Percentiles rank a stretch among this genome's conserved stretches.
Conservation (phyloP, 305 asterid genomes). For the Fraxinus sp. region DNA sequence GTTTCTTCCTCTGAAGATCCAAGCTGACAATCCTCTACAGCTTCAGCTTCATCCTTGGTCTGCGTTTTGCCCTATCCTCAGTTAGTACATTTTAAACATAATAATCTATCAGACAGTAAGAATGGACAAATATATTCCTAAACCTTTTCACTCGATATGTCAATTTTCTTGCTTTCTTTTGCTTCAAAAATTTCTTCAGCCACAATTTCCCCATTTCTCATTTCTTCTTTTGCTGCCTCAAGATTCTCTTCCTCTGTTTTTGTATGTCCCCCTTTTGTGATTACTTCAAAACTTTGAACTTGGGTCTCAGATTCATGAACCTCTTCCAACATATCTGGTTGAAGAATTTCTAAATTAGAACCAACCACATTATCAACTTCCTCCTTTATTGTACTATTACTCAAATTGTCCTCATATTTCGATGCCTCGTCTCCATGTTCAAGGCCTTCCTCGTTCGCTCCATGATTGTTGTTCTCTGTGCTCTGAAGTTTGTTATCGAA, state of each 20-base stretch:
- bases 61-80: conserved; percentile 24
- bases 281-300: conserved; percentile 23
- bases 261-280: conserved; percentile 28
- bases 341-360: conserved; percentile 8
- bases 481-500: background rate
- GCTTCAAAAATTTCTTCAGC: conserved; percentile 24
- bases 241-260: conserved; percentile 25
- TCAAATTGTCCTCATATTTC: conserved; percentile 1
- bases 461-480: background rate
- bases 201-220: conserved; percentile 16
- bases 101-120: background rate
- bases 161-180: conserved; percentile 20
- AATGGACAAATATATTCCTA: conserved; percentile 19
- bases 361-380: conserved; percentile 7
- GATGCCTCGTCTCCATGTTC: conserved; percentile 14
- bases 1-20: conserved; percentile 34
- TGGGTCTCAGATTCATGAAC: conserved; percentile 31
- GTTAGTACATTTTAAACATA: conserved; percentile 22
- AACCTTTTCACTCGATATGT: conserved; percentile 38
- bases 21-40: conserved; percentile 22
- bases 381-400: conserved; percentile 1
- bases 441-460: background rate
- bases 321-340: conserved; percentile 10
- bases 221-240: conserved; percentile 29
- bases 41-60: conserved; percentile 35